Conservation (phyloP, 805 yeast genomes). For the Pichia cephalocereana region DNA sequence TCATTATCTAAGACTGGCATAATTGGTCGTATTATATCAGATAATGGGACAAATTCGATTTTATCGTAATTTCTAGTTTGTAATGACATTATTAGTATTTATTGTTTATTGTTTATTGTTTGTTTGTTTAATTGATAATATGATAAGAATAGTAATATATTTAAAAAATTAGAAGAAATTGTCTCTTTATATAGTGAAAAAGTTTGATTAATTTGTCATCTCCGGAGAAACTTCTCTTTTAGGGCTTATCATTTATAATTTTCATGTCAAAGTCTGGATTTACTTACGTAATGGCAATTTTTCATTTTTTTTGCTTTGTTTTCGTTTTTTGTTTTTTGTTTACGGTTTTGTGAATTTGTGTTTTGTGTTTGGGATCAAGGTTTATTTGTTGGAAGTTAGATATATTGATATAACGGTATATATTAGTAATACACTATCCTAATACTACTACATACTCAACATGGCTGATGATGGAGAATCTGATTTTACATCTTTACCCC, state of each 20-base stretch:
- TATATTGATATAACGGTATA: too few species aligned
- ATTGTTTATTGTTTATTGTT: too few species aligned
- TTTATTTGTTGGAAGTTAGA: too few species aligned
- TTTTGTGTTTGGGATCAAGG: too few species aligned
- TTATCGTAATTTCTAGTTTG: slow-evolving; percentile 51
- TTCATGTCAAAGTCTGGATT: not conserved
- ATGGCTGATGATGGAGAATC: not conserved
- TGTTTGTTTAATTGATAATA: not conserved
- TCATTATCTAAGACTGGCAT: slow-evolving; percentile 71
- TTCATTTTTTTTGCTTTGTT: too few species aligned
- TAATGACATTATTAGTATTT: slow-evolving; percentile 41
- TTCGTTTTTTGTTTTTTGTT: too few species aligned
- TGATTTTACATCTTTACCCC: not conserved
- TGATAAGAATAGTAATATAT: too few species aligned
- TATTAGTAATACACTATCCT: too few species aligned
- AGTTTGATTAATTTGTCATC: not conserved
- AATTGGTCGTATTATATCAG: slow-evolving; percentile 68
- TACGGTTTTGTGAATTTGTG: too few species aligned
- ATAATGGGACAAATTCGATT: slow-evolving; percentile 53
- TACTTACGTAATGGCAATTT: not conserved
- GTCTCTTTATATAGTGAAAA: too few species aligned
- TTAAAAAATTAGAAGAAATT: too few species aligned
- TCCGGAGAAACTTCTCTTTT: not conserved
- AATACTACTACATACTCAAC: not conserved
- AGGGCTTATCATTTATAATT: not conserved